These are phyloP conservation scores for Termitomyces sp. DNA, from an alignment of 768 basidiomycete genomes.

Conservation along the genomic window DNA sequence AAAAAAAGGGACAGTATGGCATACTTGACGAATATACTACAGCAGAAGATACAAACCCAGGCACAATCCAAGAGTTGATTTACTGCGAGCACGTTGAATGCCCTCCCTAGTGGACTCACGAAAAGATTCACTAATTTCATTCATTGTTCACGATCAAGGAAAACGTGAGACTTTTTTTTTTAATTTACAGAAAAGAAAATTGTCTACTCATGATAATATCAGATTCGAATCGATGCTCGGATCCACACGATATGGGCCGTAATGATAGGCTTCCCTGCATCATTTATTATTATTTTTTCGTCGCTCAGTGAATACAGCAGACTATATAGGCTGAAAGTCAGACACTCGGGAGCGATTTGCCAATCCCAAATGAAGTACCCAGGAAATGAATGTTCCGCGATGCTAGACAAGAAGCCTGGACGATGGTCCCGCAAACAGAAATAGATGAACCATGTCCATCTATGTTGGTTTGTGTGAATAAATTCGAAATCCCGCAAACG, in stretches of 20 bases:
- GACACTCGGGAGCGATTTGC: neutral
- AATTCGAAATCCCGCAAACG: neutral
- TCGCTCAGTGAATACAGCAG: neutral
- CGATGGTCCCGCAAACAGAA: neutral
- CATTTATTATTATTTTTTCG: neutral
- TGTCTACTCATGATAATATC: neutral
- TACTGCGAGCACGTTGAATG: neutral
- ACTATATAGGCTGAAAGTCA: neutral
- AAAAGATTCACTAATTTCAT: neutral
- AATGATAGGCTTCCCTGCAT: neutral
- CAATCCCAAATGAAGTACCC: neutral
- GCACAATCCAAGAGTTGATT: constrained; percentile 15
- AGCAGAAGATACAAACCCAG: constrained; percentile 45
- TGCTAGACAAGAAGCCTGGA: neutral
- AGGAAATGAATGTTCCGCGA: neutral
- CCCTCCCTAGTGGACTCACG: neutral
- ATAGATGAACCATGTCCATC: neutral
- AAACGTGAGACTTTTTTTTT: neutral
- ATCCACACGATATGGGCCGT: neutral
- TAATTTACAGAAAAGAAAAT: neutral
- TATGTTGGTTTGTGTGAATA: neutral
- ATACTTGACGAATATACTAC: constrained; percentile 67
- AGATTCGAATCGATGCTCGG: neutral
- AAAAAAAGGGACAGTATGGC: constrained; percentile 90
- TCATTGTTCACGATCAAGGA: neutral